Conservation (phyloP, 768 basidiomycete genomes). For the Mrakia gelida region DNA sequence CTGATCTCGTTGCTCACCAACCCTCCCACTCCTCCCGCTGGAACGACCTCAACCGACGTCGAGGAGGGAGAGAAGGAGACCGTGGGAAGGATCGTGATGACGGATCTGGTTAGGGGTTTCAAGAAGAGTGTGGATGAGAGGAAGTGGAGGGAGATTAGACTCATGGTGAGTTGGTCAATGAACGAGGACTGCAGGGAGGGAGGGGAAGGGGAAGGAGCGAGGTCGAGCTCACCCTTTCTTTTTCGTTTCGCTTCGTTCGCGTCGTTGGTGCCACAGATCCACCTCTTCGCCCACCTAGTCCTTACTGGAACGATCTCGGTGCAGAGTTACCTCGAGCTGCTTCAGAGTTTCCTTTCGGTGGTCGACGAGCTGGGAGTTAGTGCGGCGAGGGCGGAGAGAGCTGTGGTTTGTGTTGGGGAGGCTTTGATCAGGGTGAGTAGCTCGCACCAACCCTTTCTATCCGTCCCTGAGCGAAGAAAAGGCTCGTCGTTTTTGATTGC, state of each 20-base stretch:
- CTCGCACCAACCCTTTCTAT: too few species aligned
- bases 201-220: not conserved
- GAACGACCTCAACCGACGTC: not conserved
- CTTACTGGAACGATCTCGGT: constrained; percentile 64
- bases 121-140: constrained; percentile 81
- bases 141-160: constrained; percentile 82
- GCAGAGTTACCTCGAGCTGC: constrained; percentile 71
- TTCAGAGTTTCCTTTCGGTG: constrained; percentile 78
- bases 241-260: too few species aligned
- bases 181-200: too few species aligned
- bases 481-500: too few species aligned
- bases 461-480: not conserved
- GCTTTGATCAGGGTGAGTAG: constrained; percentile 38
- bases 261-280: constrained; percentile 56
- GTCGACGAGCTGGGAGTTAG: constrained; percentile 86
- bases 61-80: constrained; percentile 18
- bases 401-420: constrained; percentile 41
- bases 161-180: constrained; percentile 47
- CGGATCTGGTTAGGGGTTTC: constrained; percentile 89
- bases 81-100: constrained; percentile 60
- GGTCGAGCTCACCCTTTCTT: not conserved
- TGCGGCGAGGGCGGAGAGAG: constrained; percentile 41
- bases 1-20: constrained; percentile 60
- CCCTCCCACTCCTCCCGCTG: constrained; percentile 19
- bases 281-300: constrained; percentile 86